Evolutionary conservation across 192 early-diverging fungal species (phyloP), one percentile per base, ranked within the genome.

Genomic region (Coemansia asiatica): DNA sequence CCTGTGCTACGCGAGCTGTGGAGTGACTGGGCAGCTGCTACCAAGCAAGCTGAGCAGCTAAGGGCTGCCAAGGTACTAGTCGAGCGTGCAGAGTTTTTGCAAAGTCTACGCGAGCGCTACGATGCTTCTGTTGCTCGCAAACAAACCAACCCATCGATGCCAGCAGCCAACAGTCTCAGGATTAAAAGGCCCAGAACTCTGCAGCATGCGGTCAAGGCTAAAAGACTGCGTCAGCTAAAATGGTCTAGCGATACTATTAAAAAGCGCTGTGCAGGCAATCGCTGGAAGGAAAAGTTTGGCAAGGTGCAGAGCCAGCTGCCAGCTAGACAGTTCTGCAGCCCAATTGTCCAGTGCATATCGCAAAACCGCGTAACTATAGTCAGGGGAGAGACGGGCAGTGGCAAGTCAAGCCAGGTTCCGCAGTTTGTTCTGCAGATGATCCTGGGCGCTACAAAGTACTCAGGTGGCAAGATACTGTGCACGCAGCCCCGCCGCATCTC

Each of bases 401-500:
- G 81, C 49, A 82, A 79, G 55, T 85, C 85, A n/a, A 91, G 85
- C 16, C 91, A 93, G 73, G 81, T 97, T 0, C 94, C 94, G 18
- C 93, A 95, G 67, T 90, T 90, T 64, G 78, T 93, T 23, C 68
- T 97, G 27, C 85, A 86, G 48, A 83, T 82, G 9, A 83, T 91
- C 48, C 84, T 93, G 2, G 68, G 84, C 50, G 63, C 67, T 0
- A 23, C 15, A 1, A 27, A 47, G 2, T 82, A 82, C 56, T 35
- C 16, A 0, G 80, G 80, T 25, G 65, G 66, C 6, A 65, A 85
- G 44, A 86, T 96, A 33, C 76, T 94, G 6, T 91, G 93, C 74
- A 97, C 95, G 6, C 95, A 97, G 67, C 95, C 95, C 7, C 82
- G 95, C 13, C 83, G 94, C 25, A 93, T 97, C 66, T 85, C 87